phyloP scores from a whole-genome alignment of 805 yeast species.

The Priceomyces carsonii region DNA sequence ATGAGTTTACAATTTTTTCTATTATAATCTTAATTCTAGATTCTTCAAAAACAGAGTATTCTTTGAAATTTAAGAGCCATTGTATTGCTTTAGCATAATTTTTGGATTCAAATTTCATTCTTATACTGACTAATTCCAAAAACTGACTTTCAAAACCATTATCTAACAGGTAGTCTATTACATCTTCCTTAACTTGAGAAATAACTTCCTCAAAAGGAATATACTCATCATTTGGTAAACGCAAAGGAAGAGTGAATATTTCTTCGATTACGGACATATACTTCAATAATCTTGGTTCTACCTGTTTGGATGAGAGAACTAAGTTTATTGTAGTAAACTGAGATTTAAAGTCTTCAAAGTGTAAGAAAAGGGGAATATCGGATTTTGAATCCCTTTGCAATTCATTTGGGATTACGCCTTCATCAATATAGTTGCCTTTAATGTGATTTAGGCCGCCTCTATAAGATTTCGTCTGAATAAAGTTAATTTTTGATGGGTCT shows the following conservation, averaged over 20 bases:
- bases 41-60: conserved; percentile 69
- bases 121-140: conserved; percentile 65
- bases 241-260: conserved; percentile 72
- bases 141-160: conserved; percentile 60
- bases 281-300: conserved; percentile 56
- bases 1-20: conserved; percentile 57
- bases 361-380: conserved; percentile 66
- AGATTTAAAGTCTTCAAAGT: conserved; percentile 77
- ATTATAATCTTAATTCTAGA: conserved; percentile 66
- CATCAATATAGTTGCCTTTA: conserved; percentile 27
- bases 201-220: conserved; percentile 78
- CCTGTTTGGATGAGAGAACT: conserved; percentile 54
- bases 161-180: conserved; percentile 58
- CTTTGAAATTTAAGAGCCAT: conserved; percentile 73
- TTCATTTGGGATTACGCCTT: conserved; percentile 19
- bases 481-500: conserved; percentile 70
- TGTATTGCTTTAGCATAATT: conserved; percentile 70
- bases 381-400: conserved; percentile 34
- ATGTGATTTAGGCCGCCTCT: conserved; percentile 53
- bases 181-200: conserved; percentile 67
- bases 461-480: conserved; percentile 68
- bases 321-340: conserved; percentile 73
- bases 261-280: conserved; percentile 65
- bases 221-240: conserved; percentile 56
- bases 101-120: conserved; percentile 57